Evolutionary conservation across 805 yeast genomes (phyloP).

Genomic region (Wickerhamomyces sydowiorum): DNA sequence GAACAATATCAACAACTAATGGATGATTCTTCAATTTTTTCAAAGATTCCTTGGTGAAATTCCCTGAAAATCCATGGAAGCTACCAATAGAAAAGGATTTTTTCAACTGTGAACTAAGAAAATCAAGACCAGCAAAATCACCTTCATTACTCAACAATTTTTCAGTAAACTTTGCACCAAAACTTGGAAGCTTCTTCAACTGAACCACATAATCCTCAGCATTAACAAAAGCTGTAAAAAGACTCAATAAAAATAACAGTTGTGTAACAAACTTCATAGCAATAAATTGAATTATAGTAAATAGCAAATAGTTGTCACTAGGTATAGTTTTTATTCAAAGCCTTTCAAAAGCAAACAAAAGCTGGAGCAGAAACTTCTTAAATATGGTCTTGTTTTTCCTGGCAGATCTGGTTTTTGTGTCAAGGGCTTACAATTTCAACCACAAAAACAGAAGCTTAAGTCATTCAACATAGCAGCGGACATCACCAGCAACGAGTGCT

Average conservation of each 20-base stretch:
- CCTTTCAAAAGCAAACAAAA: no score
- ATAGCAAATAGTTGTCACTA: no score
- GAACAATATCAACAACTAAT: conserved; percentile 60
- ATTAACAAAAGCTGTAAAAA: neutral
- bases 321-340: no score
- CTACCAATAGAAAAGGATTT: conserved; percentile 50
- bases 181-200: neutral
- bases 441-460: no score
- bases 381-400: no score
- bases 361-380: no score
- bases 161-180: neutral
- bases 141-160: neutral
- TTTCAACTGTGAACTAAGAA: neutral
- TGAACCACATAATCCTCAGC: neutral
- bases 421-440: no score
- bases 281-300: neutral
- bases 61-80: conserved; percentile 66
- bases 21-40: conserved; percentile 50
- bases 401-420: no score
- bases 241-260: neutral
- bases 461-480: no score
- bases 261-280: neutral
- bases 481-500: no score
- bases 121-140: neutral
- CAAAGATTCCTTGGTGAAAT: conserved; percentile 42